A percentile compares a stretch with the other conserved stretches of the same genome.
Evolutionary conservation across 1,139 yeast species (phyloP).

Genomic region (Lodderomyces elongisporus): DNA sequence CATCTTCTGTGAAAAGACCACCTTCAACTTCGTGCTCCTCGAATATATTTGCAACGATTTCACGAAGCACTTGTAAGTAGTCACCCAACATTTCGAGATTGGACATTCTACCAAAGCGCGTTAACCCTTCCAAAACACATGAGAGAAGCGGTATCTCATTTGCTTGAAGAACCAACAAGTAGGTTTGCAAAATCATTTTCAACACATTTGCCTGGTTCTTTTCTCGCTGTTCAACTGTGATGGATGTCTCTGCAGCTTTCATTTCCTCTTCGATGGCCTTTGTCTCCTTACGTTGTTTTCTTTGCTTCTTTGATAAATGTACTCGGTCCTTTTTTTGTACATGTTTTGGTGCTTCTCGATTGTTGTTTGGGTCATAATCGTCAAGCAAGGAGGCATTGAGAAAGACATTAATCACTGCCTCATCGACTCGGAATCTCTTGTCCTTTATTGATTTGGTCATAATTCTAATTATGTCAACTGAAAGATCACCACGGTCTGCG

Average conservation of each 20-base stretch:
- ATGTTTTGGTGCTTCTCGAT: slow-evolving; percentile 43
- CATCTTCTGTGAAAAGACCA: slow-evolving; percentile 29
- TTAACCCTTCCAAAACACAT: slow-evolving; percentile 83
- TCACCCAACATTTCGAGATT: slow-evolving; percentile 91
- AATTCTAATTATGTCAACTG: slow-evolving; percentile 66
- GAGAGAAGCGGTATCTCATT: slow-evolving; percentile 62
- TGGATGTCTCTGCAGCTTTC: slow-evolving; percentile 79
- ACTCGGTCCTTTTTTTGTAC: slow-evolving; percentile 81
- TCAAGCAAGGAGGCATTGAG: slow-evolving; percentile 68
- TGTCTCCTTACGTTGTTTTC: slow-evolving; percentile 80
- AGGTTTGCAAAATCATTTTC: slow-evolving; percentile 64
- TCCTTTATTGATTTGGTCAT: slow-evolving; percentile 67
- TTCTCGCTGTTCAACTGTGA: slow-evolving; percentile 84
- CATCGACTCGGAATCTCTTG: slow-evolving; percentile 77
- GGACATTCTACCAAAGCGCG: slow-evolving; percentile 87
- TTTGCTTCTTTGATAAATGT: slow-evolving; percentile 81
- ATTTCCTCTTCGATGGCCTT: slow-evolving; percentile 86
- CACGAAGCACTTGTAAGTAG: slow-evolving; percentile 81
- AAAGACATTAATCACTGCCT: slow-evolving; percentile 69
- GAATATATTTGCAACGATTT: slow-evolving; percentile 53
- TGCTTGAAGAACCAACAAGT: slow-evolving; percentile 68
- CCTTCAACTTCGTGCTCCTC: slow-evolving; percentile 21
- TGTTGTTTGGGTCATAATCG: slow-evolving; percentile 69
- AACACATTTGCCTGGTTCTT: slow-evolving; percentile 78
- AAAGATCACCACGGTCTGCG: slow-evolving; percentile 73